phyloP scores from a whole-genome alignment of 2,329 filamentous ascomycete species.

The Didymella keratinophila region DNA sequence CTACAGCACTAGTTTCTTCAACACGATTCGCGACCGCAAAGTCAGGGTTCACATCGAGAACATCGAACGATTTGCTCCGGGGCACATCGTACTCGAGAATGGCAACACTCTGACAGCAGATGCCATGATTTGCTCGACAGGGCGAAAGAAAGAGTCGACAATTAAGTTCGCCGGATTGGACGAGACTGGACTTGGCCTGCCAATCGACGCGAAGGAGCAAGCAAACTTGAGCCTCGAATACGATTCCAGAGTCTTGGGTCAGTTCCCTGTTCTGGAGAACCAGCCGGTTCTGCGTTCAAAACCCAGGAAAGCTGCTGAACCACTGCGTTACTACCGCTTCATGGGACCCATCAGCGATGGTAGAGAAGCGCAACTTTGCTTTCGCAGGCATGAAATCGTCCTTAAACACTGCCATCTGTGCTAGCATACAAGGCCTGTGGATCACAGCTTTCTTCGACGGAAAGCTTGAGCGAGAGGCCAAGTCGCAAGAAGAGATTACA shows the following conservation, averaged over 20 bases:
- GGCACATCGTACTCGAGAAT: conserved; percentile 5
- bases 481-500: conserved; percentile 24
- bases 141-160: conserved; percentile 13
- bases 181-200: conserved; percentile 16
- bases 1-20: conserved; percentile 65
- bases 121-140: conserved; percentile 13
- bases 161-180: conserved; percentile 16
- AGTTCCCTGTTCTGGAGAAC: conserved; percentile 62
- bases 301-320: conserved; percentile 24
- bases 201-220: conserved; percentile 39
- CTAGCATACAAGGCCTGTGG: conserved; percentile 54
- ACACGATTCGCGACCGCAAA: conserved; percentile 61
- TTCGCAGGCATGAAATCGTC: conserved; percentile 44
- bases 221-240: conserved; percentile 61
- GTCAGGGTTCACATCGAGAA: conserved; percentile 55
- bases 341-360: conserved; percentile 48
- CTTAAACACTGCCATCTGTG: conserved; percentile 49
- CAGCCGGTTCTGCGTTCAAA: conserved; percentile 51
- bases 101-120: conserved; percentile 2
- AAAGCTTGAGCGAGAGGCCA: conserved; percentile 49
- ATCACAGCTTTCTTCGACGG: conserved; percentile 69
- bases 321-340: conserved; percentile 54
- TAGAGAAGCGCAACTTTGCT: conserved; percentile 20
- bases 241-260: conserved; percentile 60
- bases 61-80: conserved; percentile 8